These are phyloP conservation scores for Adenanthera pavonina DNA, from an alignment of 306 rosid genomes.

Conservation along the genomic window DNA sequence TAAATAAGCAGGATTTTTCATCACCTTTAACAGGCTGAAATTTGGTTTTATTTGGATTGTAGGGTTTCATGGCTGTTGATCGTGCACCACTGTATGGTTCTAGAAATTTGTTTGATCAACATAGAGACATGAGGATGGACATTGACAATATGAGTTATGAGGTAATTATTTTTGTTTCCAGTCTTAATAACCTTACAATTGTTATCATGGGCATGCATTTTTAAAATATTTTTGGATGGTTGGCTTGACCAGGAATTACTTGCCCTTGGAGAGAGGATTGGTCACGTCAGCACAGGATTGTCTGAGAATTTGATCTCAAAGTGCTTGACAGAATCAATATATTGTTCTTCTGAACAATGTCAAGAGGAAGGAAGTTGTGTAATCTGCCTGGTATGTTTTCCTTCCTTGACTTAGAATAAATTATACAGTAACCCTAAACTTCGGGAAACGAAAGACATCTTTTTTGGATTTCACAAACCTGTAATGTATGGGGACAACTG, in stretches of 20 bases:
- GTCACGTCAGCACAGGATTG: constrained; percentile 78
- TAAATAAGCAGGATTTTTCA: constrained; percentile 3
- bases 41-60: constrained; percentile 31
- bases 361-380: constrained; percentile 79
- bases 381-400: constrained; percentile 69
- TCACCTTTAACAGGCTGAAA: constrained; percentile 10
- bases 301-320: constrained; percentile 67
- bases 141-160: constrained; percentile 84
- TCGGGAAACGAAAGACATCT: not conserved
- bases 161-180: constrained; percentile 48
- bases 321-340: constrained; percentile 76
- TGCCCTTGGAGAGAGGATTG: constrained; percentile 86
- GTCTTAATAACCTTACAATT: not conserved
- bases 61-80: constrained; percentile 80
- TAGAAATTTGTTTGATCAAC: constrained; percentile 73
- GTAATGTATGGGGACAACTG: not conserved
- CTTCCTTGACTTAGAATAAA: constrained; percentile 1
- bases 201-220: not conserved
- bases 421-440: no score
- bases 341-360: constrained; percentile 70
- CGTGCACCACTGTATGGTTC: constrained; percentile 65
- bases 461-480: not conserved
- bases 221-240: constrained; percentile 9
- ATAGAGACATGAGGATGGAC: constrained; percentile 91
- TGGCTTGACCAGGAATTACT: constrained; percentile 69